phyloP scores from a whole-genome alignment of 441 rosid species.

The Euphorbia schlechtendalii region DNA sequence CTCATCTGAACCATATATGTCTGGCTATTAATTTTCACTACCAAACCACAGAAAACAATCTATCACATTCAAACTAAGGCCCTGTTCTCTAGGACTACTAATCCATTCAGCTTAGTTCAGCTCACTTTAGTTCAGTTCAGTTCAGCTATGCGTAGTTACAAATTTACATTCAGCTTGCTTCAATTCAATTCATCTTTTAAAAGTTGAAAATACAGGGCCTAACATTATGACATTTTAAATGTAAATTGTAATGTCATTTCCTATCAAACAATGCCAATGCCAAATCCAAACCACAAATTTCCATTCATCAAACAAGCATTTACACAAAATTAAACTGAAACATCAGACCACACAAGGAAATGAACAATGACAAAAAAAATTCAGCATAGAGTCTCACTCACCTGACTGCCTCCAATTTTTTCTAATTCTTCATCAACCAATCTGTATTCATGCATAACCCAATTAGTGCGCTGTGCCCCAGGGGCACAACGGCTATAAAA shows the following conservation, averaged over 20 bases:
- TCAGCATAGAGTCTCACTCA: conserved; percentile 21
- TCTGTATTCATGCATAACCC: conserved; percentile 98
- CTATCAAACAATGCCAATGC: too few relatives aligned
- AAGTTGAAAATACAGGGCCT: too few relatives aligned
- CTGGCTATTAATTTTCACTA: background rate
- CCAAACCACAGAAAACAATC: conserved; percentile 5
- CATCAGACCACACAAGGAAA: background rate
- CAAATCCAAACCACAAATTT: background rate
- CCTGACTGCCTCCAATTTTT: conserved; percentile 47
- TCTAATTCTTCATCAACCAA: conserved; percentile 63
- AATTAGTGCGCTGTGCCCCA: conserved; percentile 72
- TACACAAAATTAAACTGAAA: conserved; percentile 4
- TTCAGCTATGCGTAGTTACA: too few relatives aligned
- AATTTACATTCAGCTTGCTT: too few relatives aligned
- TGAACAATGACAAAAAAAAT: conserved; percentile 9
- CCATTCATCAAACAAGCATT: background rate
- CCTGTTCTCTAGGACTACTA: too few relatives aligned
- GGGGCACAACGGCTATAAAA: conserved; percentile 88
- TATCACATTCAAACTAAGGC: conserved; percentile 6
- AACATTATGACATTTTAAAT: background rate
- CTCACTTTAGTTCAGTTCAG: too few relatives aligned
- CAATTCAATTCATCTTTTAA: too few relatives aligned
- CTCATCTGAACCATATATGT: background rate
- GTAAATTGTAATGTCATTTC: too few relatives aligned
- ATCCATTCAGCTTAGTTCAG: too few relatives aligned